Conservation (phyloP, 208 protist genomes). For the Leishmania amazonensis region DNA sequence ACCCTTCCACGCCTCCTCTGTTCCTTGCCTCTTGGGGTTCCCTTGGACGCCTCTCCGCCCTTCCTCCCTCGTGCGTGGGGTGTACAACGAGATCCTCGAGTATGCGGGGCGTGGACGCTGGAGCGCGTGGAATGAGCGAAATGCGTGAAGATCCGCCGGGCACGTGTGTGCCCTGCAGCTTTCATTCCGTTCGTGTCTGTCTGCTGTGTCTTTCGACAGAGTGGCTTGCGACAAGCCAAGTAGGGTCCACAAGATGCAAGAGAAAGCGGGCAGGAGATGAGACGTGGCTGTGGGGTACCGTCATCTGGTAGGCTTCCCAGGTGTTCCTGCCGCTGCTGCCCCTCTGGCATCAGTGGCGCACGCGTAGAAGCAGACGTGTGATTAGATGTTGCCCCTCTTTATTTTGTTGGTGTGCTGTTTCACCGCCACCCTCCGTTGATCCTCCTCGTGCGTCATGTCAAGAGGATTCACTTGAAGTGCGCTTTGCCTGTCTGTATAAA, state of each 20-base stretch:
- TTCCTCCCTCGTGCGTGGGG: not conserved
- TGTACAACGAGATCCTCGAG: not conserved
- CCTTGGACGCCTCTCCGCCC: not conserved
- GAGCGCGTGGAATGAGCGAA: not conserved
- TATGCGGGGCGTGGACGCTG: not conserved
- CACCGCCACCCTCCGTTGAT: slow-evolving; percentile 1
- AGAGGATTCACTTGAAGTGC: not conserved
- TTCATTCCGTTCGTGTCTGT: not conserved
- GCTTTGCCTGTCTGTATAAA: not conserved
- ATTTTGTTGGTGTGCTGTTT: not conserved
- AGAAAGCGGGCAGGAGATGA: not conserved
- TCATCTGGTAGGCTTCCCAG: not conserved
- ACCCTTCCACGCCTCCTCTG: not conserved
- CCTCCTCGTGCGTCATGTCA: not conserved
- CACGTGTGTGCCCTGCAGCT: not conserved
- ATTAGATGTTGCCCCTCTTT: not conserved
- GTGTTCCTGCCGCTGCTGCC: not conserved
- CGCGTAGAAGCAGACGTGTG: not conserved
- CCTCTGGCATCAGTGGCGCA: not conserved
- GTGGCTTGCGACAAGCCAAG: not conserved
- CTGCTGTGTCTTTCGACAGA: not conserved
- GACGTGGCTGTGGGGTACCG: not conserved
- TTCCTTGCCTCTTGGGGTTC: not conserved
- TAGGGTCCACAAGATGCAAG: not conserved
- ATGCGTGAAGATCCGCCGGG: not conserved